Conservation (phyloP, 495 filamentous ascomycete species). For the Penicillium antarcticum region DNA sequence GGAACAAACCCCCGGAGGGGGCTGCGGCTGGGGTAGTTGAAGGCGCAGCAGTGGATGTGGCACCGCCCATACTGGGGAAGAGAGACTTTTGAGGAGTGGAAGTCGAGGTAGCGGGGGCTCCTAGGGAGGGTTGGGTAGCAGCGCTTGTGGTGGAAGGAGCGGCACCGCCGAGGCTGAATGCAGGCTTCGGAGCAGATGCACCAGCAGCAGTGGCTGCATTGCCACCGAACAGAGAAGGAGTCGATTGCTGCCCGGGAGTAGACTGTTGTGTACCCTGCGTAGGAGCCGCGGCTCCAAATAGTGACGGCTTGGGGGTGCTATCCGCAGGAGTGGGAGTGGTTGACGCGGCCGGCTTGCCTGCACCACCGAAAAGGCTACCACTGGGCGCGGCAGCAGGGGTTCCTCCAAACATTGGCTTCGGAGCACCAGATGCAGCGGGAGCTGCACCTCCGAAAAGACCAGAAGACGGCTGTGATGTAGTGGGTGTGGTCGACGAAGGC, state of each 20-base stretch:
- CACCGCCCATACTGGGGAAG: conserved; percentile 33
- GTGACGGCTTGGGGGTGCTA: conserved; percentile 16
- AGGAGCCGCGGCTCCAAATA: conserved; percentile 28
- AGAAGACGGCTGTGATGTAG: conserved; percentile 25
- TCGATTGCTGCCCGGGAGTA: conserved; percentile 3
- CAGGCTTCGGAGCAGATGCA: conserved; percentile 26
- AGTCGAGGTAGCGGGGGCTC: conserved; percentile 31
- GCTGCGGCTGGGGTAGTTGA: conserved; percentile 40
- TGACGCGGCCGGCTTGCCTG: conserved; percentile 39
- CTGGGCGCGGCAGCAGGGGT: conserved; percentile 24
- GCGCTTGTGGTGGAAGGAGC: conserved; percentile 20
- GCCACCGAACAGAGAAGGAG: conserved; percentile 33
- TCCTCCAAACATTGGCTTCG: conserved; percentile 32
- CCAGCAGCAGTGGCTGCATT: conserved; percentile 28
- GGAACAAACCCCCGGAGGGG: conserved; percentile 36
- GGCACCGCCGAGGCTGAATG: conserved; percentile 27
- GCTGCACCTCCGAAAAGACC: conserved; percentile 33
- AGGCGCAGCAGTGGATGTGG: conserved; percentile 33
- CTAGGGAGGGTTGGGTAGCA: conserved; percentile 23
- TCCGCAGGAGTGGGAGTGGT: conserved; percentile 31
- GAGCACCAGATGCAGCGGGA: conserved; percentile 1
- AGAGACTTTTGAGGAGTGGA: conserved; percentile 40
- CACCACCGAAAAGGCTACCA: conserved; percentile 39
- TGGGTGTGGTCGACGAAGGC: conserved; percentile 25
- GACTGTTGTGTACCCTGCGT: conserved; percentile 4